Conservation (phyloP, 2,329 filamentous ascomycete species). For the Fusarium torreyae region DNA sequence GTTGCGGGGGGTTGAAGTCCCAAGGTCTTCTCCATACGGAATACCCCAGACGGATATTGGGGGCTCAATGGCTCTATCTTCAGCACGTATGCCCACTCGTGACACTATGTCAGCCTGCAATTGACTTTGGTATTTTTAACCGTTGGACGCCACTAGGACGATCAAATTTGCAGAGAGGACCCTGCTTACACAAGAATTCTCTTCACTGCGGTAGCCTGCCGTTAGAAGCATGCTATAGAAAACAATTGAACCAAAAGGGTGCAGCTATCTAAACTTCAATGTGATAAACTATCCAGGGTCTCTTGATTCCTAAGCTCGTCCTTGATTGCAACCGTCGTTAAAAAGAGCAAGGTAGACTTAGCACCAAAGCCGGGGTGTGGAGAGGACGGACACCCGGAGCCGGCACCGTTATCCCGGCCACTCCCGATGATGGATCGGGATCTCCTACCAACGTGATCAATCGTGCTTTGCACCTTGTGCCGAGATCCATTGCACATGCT, state of each 20-base stretch:
- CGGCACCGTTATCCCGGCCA: conserved; percentile 36
- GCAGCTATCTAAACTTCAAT: conserved; percentile 9
- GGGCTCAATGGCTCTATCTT: conserved; percentile 2
- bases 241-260: conserved; percentile 6
- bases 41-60: conserved; percentile 34
- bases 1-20: conserved; percentile 18
- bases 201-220: background rate
- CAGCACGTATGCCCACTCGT: background rate
- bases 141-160: conserved; percentile 9
- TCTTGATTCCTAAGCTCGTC: conserved; percentile 7
- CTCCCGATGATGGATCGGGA: conserved; percentile 34
- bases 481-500: conserved; percentile 16
- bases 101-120: background rate
- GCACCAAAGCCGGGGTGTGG: conserved; percentile 14
- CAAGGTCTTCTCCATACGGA: conserved; percentile 25
- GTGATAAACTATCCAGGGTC: background rate
- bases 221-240: background rate
- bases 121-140: conserved; percentile 4
- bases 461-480: conserved; percentile 27
- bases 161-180: background rate
- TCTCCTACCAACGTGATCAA: conserved; percentile 33
- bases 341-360: conserved; percentile 6
- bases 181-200: conserved; percentile 2
- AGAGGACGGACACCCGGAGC: conserved; percentile 29
- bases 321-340: conserved; percentile 19